phyloP scores from a whole-genome alignment of 305 asterid species.

The Fraxinus platypoda region DNA sequence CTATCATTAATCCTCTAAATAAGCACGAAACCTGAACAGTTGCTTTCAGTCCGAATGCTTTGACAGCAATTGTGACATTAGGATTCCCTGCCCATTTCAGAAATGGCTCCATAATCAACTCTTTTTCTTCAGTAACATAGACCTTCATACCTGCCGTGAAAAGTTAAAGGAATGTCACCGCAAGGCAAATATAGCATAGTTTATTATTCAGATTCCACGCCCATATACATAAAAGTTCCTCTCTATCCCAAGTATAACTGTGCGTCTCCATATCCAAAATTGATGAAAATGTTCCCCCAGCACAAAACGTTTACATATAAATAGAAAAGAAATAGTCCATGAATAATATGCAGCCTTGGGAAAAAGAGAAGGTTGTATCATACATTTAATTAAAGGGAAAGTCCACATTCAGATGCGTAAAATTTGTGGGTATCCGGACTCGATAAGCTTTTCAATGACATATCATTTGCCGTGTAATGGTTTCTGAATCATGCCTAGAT shows the following conservation, averaged over 20 bases:
- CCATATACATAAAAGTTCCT: neutral
- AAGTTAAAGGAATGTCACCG: neutral
- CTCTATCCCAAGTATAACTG: neutral
- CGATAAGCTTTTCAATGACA: neutral
- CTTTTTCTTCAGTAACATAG: conserved; percentile 64
- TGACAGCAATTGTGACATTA: conserved; percentile 64
- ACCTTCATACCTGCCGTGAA: conserved; percentile 58
- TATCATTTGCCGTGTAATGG: neutral
- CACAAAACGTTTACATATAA: neutral
- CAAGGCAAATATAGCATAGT: neutral
- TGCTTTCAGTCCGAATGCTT: conserved; percentile 80
- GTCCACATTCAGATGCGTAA: neutral
- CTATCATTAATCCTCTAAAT: conserved; percentile 10
- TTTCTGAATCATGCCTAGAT: neutral
- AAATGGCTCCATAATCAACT: conserved; percentile 96
- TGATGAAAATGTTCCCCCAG: neutral
- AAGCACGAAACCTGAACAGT: conserved; percentile 73
- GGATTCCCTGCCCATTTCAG: conserved; percentile 99
- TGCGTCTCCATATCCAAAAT: neutral
- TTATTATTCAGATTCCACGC: neutral
- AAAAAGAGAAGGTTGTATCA: neutral
- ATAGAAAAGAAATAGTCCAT: neutral
- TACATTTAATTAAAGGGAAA: neutral
- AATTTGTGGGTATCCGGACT: neutral
- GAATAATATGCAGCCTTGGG: neutral